phyloP scores from a whole-genome alignment of 2,329 filamentous ascomycete genomes.

The Talaromyces sp. region DNA sequence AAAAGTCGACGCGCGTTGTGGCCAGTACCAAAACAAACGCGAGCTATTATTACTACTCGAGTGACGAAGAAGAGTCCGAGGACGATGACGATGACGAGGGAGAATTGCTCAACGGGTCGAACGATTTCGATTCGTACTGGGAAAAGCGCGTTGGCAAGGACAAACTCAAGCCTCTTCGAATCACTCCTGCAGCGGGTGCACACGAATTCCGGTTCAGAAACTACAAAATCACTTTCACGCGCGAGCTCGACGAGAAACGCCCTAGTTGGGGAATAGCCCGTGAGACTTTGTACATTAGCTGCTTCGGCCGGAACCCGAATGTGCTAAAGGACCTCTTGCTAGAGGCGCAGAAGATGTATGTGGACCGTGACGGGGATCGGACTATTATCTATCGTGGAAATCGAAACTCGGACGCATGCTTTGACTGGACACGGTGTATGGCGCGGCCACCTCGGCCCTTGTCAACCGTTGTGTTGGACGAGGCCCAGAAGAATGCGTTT shows the following conservation, averaged over 20 bases:
- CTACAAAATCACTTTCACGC: constrained; percentile 42
- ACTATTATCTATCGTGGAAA: constrained; percentile 36
- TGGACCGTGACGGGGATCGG: constrained; percentile 29
- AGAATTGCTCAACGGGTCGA: constrained; percentile 39
- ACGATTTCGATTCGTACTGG: constrained; percentile 38
- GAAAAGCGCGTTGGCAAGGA: constrained; percentile 33
- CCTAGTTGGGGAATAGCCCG: constrained; percentile 17
- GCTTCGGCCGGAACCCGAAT: constrained; percentile 28
- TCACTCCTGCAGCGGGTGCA: constrained; percentile 62
- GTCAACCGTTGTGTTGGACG: constrained; percentile 51
- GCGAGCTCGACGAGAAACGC: constrained; percentile 23
- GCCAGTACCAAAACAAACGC: constrained; percentile 57
- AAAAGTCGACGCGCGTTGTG: constrained; percentile 56
- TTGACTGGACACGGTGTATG: constrained; percentile 33
- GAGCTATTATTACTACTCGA: constrained; percentile 17
- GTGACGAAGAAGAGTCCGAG: neutral
- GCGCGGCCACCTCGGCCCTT: constrained; percentile 46
- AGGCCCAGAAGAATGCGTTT: constrained; percentile 45
- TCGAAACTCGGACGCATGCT: constrained; percentile 13
- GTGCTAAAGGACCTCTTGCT: constrained; percentile 29
- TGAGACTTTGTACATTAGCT: constrained; percentile 30
- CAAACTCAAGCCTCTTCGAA: constrained; percentile 38
- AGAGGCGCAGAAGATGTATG: constrained; percentile 32
- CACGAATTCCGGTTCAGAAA: constrained; percentile 66
- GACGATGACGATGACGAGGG: constrained; percentile 28